These are phyloP conservation scores for Pyrenochaeta sp. DNA, from an alignment of 2,329 filamentous ascomycete genomes.

Conservation along the genomic window DNA sequence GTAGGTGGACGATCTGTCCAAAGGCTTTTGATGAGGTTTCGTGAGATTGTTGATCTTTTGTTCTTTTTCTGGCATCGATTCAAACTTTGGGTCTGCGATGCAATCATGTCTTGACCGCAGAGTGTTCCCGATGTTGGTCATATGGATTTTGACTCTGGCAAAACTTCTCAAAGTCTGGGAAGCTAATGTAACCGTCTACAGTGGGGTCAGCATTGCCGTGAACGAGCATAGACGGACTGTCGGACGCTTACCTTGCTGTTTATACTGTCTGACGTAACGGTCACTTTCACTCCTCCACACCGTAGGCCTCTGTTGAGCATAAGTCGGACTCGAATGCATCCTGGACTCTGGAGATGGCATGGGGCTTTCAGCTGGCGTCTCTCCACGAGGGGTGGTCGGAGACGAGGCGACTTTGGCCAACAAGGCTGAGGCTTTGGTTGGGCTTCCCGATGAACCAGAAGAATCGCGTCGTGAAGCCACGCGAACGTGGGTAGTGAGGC, in stretches of 20 bases:
- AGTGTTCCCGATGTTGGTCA: conserved; percentile 37
- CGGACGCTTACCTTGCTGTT: conserved; percentile 45
- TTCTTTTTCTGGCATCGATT: no score
- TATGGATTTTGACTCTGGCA: conserved; percentile 51
- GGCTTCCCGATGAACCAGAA: conserved; percentile 47
- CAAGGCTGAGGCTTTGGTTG: conserved; percentile 51
- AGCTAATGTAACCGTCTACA: conserved; percentile 71
- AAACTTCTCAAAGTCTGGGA: conserved; percentile 75
- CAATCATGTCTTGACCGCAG: conserved; percentile 43
- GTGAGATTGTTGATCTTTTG: conserved; percentile 10
- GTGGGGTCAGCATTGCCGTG: conserved; percentile 30
- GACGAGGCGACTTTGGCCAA: conserved; percentile 55
- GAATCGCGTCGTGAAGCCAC: conserved; percentile 51
- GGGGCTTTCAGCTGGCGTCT: conserved; percentile 41
- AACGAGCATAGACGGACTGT: no score
- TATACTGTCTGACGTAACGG: conserved; percentile 46
- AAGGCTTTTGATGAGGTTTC: no score
- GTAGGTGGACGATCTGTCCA: conserved; percentile 12
- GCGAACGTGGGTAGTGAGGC: conserved; percentile 51
- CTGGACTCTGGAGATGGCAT: conserved; percentile 37
- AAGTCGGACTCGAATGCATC: conserved; percentile 36
- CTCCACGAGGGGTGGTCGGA: conserved; percentile 47
- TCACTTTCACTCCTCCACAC: conserved; percentile 48
- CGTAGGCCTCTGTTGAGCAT: conserved; percentile 39
- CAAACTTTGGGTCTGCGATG: conserved; percentile 8